phyloP scores from a whole-genome alignment of 2,329 filamentous ascomycete species.

The Thielaviopsis musarum region DNA sequence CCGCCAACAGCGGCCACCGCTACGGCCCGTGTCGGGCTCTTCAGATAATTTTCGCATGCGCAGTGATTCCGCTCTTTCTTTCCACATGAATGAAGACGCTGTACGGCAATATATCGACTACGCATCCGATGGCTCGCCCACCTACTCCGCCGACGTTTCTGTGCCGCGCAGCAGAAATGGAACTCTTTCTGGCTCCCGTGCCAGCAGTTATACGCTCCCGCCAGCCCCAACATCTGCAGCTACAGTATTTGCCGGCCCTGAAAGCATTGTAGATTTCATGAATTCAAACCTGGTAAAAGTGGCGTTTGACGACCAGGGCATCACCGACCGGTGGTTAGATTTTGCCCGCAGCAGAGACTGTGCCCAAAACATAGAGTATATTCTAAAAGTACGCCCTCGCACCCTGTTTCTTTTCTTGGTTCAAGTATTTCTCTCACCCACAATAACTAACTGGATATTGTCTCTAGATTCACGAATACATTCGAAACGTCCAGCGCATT shows the following conservation, averaged over 20 bases:
- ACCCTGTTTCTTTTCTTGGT: not conserved
- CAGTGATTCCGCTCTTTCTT: slow-evolving; percentile 29
- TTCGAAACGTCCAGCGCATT: slow-evolving; percentile 26
- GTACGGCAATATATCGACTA: slow-evolving; percentile 31
- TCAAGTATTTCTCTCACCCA: not conserved
- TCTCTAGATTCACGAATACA: slow-evolving; percentile 26
- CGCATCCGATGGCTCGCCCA: slow-evolving; percentile 23
- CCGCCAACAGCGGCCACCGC: not conserved
- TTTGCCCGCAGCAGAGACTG: slow-evolving; percentile 32
- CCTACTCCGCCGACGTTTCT: slow-evolving; percentile 14
- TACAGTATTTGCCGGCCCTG: not conserved
- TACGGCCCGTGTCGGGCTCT: slow-evolving; percentile 12
- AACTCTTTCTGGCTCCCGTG: not conserved
- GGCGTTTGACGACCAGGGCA: not conserved
- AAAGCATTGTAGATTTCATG: not conserved
- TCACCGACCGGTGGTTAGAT: slow-evolving; percentile 17
- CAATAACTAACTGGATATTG: not conserved
- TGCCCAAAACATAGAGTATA: slow-evolving; percentile 33
- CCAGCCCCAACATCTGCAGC: not conserved
- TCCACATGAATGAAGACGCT: slow-evolving; percentile 27
- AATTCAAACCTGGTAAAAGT: not conserved
- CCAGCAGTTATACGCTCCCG: not conserved
- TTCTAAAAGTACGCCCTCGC: slow-evolving; percentile 26
- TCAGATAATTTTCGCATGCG: slow-evolving; percentile 18
- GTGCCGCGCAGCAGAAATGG: not conserved